phyloP scores from a whole-genome alignment of 352 stramenopile genomes.

The Pythium dissimile region DNA sequence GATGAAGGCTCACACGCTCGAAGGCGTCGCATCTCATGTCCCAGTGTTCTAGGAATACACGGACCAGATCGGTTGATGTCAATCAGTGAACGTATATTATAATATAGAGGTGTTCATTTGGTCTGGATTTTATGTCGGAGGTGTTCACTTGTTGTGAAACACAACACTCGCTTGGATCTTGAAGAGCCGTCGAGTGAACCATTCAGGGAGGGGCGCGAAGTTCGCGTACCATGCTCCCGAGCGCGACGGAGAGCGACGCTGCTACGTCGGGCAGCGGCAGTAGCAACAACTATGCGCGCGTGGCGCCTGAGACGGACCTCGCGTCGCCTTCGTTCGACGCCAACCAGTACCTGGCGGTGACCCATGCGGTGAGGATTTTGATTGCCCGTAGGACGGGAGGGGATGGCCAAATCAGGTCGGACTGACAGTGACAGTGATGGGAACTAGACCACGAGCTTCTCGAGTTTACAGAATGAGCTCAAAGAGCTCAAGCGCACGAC shows the following conservation, averaged over 20 bases:
- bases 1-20: background rate
- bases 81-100: too few species aligned
- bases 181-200: slow-evolving; percentile 14
- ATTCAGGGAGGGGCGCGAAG: too few species aligned
- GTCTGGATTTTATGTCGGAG: too few species aligned
- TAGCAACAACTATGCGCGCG: slow-evolving; percentile 7
- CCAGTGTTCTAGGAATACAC: background rate
- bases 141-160: background rate
- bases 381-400: too few species aligned
- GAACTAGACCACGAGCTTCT: slow-evolving; percentile 56
- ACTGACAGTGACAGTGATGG: too few species aligned
- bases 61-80: too few species aligned
- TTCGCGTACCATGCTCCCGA: slow-evolving; percentile 22
- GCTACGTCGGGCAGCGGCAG: background rate
- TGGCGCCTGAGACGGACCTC: slow-evolving; percentile 44
- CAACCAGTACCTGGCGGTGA: slow-evolving; percentile 55
- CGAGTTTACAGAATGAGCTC: slow-evolving; percentile 58
- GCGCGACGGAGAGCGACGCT: slow-evolving; percentile 12
- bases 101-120: too few species aligned
- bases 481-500: slow-evolving; percentile 65
- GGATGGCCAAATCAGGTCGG: too few species aligned
- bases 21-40: background rate
- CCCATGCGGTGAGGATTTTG: slow-evolving; percentile 60
- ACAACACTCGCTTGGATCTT: slow-evolving; percentile 10
- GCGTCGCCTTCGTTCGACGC: slow-evolving; percentile 56